A percentile compares a stretch with the other conserved stretches of the same genome.
phyloP scores from a whole-genome alignment of 2,329 filamentous ascomycete genomes.

The Claviceps monticola region DNA sequence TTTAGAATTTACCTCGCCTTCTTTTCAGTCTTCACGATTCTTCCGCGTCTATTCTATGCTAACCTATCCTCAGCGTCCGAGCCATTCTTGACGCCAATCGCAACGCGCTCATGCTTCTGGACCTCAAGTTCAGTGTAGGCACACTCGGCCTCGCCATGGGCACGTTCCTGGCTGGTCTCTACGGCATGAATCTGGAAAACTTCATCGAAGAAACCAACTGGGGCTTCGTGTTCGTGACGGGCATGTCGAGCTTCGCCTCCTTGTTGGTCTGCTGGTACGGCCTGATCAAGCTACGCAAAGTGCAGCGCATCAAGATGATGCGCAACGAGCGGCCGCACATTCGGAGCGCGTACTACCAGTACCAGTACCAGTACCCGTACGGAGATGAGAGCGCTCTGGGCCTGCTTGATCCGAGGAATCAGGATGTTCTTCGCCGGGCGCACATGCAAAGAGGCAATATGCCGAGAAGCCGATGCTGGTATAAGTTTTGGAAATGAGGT shows the following conservation, averaged over 20 bases:
- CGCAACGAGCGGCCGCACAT: constrained; percentile 26
- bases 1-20: neutral
- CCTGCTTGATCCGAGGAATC: constrained; percentile 38
- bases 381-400: constrained; percentile 34
- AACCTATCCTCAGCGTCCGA: constrained; percentile 54
- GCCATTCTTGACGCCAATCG: constrained; percentile 96
- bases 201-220: constrained; percentile 90
- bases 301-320: constrained; percentile 81
- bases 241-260: constrained; percentile 56
- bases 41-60: constrained; percentile 3
- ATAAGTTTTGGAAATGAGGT: constrained; percentile 6
- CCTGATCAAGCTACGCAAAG: constrained; percentile 66
- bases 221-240: constrained; percentile 68
- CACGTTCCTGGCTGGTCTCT: constrained; percentile 94
- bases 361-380: constrained; percentile 8
- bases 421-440: constrained; percentile 38
- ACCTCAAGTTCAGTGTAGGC: constrained; percentile 90
- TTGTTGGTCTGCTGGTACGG: constrained; percentile 73
- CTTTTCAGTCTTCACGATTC: neutral
- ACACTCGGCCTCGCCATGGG: constrained; percentile 90
- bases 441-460: constrained; percentile 33
- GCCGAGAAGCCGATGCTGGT: constrained; percentile 21
- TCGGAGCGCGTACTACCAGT: constrained; percentile 25
- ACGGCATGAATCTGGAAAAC: constrained; percentile 98
- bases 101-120: constrained; percentile 93